Base-by-base conservation (phyloP, 1,284 basidiomycete species). In the Exobasidium rhododendri region DNA sequence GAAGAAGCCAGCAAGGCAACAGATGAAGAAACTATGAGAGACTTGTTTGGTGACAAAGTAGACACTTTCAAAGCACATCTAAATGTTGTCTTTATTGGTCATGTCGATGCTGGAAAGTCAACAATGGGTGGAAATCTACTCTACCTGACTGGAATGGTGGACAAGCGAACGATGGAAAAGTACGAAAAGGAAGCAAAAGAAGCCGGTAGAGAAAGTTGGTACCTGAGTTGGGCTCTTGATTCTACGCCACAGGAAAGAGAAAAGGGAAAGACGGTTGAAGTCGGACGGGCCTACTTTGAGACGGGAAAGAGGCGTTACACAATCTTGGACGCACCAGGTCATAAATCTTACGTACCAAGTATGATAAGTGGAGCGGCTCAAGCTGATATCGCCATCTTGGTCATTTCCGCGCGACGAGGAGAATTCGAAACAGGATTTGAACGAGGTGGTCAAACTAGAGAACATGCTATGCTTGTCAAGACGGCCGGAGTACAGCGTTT, bases 371-470 rank as follows among this genome's bases (percentile, higher is more conserved):
- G 77, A 64, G 76, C 77, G 2, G 71, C 77, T 7, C 77, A 79
- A 70, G 77, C 77, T 43, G 77, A 79, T 46, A 66, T 75, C 10
- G 77, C 77, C 52, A 72, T 79, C 7, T 69, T 79, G 47, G 76
- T 79, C 65, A 79, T 79, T 57, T 75, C 74, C 55, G 76, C 76
- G 28, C 71, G 77, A 45, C 65, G 69, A 30, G 77, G 77, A 51
- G 77, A 78, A 65, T 79, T 79, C 47, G 77, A 79, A 67, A 77
- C 77, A 2, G 77, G 77, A 28, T 78, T 79, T 59, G 76, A 77
- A 64, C 67, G 70, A 28, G 76, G 74, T 43, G 77, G 77, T 57
- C 77, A 79, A 69, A 79, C 77, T 55, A 71, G 77, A 22, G 77
- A 79, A 69, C 77, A 79, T 58, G 77, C 73, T 28, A 70, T 79